Base-by-base conservation (phyloP, 1,284 basidiomycete species). In the Ganoderma lucidum region DNA sequence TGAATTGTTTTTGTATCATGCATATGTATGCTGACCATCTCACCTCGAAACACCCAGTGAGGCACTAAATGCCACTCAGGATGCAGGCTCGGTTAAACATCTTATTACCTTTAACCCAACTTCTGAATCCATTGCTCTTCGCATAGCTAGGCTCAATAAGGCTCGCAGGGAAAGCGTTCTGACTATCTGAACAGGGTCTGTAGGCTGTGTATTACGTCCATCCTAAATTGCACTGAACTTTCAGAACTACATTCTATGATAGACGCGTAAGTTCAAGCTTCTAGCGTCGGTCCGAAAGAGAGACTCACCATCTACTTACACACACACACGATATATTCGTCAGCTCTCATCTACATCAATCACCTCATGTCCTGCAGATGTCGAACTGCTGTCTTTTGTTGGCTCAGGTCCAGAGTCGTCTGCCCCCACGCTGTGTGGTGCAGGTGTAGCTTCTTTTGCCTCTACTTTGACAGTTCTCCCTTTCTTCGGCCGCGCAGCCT, bases 401-500 rank as follows among this genome's bases (percentile, higher is more conserved):
- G 42, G 15, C 17, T 19, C 32, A 63, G 44, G 15, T 23, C 23
- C 23, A 23, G 23, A 23, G 37, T 32, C 42, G 23, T 12, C 35
- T 4, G 44, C 3, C n/a, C 8, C 44, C 6, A 28, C 45, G 28
- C 35, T 48, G 0, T n/a, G 41, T 5, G 39, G 45, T 8, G 8
- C n/a, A 23, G 12, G 15, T 5, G 19, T 23, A 9, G 9, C n/a
- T n/a, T 48, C 35, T 8, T 32, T 39, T 5, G 35, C 30, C 19
- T 53, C n/a, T 39, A 23, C n/a, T 14, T 17, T 35, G 5, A 23
- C 23, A 1, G 23, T 23, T 23, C 4, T 53, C 17, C 28, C 9
- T 30, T 68, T 72, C 69, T 74, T 82, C 51, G 78, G 78, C 59
- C 82, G 78, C 48, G 86, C 86, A 1, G 78, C 80, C 58, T 81